Conservation (phyloP, 108 stramenopile species). For the Epithemia pelagica region DNA sequence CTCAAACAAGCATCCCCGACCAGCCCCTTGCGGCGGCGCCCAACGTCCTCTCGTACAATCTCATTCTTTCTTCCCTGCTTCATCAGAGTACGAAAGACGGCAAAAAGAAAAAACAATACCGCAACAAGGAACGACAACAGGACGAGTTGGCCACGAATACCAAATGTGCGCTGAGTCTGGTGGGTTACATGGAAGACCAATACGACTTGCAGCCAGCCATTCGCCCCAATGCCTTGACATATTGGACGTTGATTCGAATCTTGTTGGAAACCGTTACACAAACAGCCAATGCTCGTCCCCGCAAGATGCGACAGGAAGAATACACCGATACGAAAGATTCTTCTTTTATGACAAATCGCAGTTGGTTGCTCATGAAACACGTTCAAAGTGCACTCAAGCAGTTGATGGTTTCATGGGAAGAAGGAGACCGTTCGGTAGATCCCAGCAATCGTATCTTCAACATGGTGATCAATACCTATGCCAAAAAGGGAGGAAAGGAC, state of each 20-base stretch:
- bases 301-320: neutral
- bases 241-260: slow-evolving; percentile 26
- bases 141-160: neutral
- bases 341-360: too few species aligned
- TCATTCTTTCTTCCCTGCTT: slow-evolving; percentile 41
- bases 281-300: neutral
- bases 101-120: slow-evolving; percentile 10
- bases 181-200: slow-evolving; percentile 35
- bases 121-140: neutral
- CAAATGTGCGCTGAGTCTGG: slow-evolving; percentile 9
- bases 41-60: slow-evolving; percentile 52
- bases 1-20: neutral
- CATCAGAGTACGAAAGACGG: slow-evolving; percentile 9
- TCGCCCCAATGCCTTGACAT: slow-evolving; percentile 32
- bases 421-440: slow-evolving; percentile 13
- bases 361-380: slow-evolving; percentile 24
- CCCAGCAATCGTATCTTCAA: slow-evolving; percentile 29
- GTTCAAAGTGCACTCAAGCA: slow-evolving; percentile 13
- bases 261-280: neutral
- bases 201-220: slow-evolving; percentile 19
- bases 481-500: slow-evolving; percentile 19
- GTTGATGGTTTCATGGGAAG: slow-evolving; percentile 23
- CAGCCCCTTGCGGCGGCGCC: slow-evolving; percentile 23
- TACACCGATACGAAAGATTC: neutral
- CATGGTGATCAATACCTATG: slow-evolving; percentile 38